Evolutionary conservation across 768 basidiomycete genomes (phyloP), one percentile per base, ranked within the genome.

Genomic region (Tricholoma matsutake): DNA sequence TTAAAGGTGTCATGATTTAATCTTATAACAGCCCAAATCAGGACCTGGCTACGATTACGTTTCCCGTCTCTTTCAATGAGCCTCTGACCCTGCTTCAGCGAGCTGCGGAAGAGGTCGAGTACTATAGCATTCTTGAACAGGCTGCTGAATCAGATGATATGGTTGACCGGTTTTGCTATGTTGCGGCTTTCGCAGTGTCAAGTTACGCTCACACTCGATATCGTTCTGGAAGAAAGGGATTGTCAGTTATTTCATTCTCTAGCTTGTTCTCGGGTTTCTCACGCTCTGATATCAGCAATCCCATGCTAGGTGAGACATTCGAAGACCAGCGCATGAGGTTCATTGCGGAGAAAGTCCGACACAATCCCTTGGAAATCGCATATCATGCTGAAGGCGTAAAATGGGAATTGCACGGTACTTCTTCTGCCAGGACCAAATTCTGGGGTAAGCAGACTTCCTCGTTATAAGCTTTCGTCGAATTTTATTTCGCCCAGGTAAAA

Each of bases 11-110:
- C 14, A 34, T 64, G 43, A 28, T 16, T 54, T 34, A 34, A 25
- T 25, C 22, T 63, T 32, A 41, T 56, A 29, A 52, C 37, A 16
- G 25, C 56, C 18, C 62, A 28, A 43, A 45, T 8, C 59, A 94
- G 92, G 92, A 94, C 71, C 76, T 94, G 8, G 88, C 91, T 13
- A 87, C 88, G 34, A 88, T 94, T 29, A 80, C 89, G 1, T 85
- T 95, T 61, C 93, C 93, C n/a, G 91, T 95, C 2, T 84, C 88
- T 2, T 96, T 95, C 76, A 96, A 96, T 65, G 93, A 96, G 66
- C 93, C 93, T 31, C 73, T 96, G 35, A 91, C 89, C 0, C 78
- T 96, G 43, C 79, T 94, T 9, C 94, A 96, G 72, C 80, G 90
- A 63, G 79, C 83, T 32, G 92, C 92, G 0, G 93, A 94, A 73